Evolutionary conservation across 1,284 basidiomycete genomes (phyloP).

Genomic region (Takashimella koratensis): DNA sequence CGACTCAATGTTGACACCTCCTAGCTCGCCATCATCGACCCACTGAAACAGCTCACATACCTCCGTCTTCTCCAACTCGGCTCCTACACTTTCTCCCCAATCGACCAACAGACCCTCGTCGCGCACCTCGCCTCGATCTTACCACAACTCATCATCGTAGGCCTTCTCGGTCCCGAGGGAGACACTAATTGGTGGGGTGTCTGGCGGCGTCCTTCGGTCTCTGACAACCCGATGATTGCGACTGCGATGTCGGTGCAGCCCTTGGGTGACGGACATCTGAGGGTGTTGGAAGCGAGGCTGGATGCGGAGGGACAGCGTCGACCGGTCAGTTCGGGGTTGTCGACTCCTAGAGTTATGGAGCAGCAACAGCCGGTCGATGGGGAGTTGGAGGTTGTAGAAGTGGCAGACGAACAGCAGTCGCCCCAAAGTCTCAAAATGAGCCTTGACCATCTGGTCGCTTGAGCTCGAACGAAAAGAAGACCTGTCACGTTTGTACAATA

Average conservation of each 20-base stretch:
- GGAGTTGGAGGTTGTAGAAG: neutral
- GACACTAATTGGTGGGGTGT: slow-evolving; percentile 43
- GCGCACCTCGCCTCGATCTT: slow-evolving; percentile 19
- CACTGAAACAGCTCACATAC: slow-evolving; percentile 24
- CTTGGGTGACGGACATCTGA: slow-evolving; percentile 23
- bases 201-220: slow-evolving; percentile 19
- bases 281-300: slow-evolving; percentile 12
- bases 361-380: neutral
- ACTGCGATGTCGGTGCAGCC: slow-evolving; percentile 9
- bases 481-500: too few species aligned
- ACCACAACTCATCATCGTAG: slow-evolving; percentile 32
- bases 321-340: neutral
- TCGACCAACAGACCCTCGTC: slow-evolving; percentile 23
- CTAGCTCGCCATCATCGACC: slow-evolving; percentile 27
- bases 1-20: neutral
- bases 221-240: neutral
- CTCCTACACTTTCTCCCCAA: slow-evolving; percentile 31
- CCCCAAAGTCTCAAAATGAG: neutral
- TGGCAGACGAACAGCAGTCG: neutral
- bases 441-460: neutral
- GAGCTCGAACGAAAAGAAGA: too few species aligned
- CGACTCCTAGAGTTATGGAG: neutral
- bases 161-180: slow-evolving; percentile 33
- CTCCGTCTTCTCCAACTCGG: slow-evolving; percentile 42
- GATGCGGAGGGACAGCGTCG: neutral